These are phyloP conservation scores for Cordyceps fumosorosea DNA, from an alignment of 2,329 filamentous ascomycete genomes.

Conservation along the genomic window DNA sequence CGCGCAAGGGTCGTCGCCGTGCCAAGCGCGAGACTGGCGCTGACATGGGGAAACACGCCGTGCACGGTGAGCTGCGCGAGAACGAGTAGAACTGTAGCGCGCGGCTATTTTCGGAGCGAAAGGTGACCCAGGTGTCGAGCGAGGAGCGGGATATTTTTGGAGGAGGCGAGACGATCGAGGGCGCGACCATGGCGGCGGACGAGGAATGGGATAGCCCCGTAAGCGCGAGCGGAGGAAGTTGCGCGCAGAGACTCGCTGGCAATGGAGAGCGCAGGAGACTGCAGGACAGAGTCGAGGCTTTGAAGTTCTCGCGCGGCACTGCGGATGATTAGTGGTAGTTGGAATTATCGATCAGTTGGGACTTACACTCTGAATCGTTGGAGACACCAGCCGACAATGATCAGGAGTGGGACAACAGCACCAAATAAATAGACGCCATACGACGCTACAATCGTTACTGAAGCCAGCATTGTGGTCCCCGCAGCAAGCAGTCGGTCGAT, in stretches of 20 bases:
- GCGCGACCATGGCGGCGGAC: neutral
- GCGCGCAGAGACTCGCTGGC: neutral
- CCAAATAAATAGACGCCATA: neutral
- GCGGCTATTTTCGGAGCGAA: conserved; percentile 2
- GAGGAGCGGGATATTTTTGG: neutral
- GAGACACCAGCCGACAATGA: conserved; percentile 1
- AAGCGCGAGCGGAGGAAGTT: neutral
- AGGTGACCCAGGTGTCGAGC: conserved; percentile 9
- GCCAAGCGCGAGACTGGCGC: conserved; percentile 4
- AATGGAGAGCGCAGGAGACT: neutral
- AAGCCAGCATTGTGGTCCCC: conserved; percentile 4
- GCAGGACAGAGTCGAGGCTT: conserved; percentile 3
- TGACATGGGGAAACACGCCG: conserved; percentile 1
- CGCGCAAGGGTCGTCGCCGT: conserved; percentile 6
- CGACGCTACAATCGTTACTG: conserved; percentile 3
- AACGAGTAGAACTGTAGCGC: neutral
- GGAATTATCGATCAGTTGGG: neutral
- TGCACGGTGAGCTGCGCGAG: neutral
- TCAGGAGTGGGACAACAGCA: neutral
- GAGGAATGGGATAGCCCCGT: neutral
- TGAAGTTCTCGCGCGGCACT: conserved; percentile 6
- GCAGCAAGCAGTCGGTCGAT: neutral
- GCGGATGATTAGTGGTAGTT: neutral
- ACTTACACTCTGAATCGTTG: conserved; percentile 5
- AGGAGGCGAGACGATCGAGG: neutral